Evolutionary conservation across 305 asterid genomes (phyloP).

Genomic region (Coffea humblotiana): DNA sequence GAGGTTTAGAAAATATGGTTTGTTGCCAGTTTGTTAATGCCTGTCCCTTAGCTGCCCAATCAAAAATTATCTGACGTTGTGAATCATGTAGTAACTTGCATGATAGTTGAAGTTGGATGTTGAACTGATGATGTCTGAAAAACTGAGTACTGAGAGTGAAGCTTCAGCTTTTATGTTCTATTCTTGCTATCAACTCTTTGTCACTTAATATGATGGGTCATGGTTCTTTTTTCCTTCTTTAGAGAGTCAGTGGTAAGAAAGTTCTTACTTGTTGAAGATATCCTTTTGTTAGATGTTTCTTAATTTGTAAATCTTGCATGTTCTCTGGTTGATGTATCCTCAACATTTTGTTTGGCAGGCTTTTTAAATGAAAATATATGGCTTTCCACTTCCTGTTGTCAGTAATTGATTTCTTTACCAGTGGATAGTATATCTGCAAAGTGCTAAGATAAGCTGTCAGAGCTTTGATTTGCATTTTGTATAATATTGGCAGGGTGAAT

Average conservation of each 20-base stretch:
- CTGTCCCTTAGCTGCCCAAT: background rate
- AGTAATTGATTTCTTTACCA: background rate
- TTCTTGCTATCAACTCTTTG: too few species aligned
- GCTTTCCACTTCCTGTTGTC: background rate
- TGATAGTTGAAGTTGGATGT: background rate
- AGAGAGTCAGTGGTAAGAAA: background rate
- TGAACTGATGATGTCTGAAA: background rate
- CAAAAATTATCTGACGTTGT: background rate
- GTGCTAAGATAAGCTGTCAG: too few species aligned
- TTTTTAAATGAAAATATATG: background rate
- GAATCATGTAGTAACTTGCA: background rate
- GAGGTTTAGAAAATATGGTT: background rate
- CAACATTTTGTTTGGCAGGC: background rate
- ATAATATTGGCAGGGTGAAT: background rate
- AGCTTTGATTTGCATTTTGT: too few species aligned
- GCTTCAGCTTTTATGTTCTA: too few species aligned
- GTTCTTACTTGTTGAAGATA: background rate
- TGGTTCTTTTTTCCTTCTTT: background rate
- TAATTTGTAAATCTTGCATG: background rate
- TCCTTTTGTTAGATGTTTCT: background rate
- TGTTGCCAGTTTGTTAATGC: too few species aligned
- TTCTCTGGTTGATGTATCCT: background rate
- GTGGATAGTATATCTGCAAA: too few species aligned
- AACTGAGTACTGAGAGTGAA: too few species aligned
- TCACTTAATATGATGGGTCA: background rate